phyloP scores from a whole-genome alignment of 1,139 yeast genomes.

The Geotrichum klebahnii region DNA sequence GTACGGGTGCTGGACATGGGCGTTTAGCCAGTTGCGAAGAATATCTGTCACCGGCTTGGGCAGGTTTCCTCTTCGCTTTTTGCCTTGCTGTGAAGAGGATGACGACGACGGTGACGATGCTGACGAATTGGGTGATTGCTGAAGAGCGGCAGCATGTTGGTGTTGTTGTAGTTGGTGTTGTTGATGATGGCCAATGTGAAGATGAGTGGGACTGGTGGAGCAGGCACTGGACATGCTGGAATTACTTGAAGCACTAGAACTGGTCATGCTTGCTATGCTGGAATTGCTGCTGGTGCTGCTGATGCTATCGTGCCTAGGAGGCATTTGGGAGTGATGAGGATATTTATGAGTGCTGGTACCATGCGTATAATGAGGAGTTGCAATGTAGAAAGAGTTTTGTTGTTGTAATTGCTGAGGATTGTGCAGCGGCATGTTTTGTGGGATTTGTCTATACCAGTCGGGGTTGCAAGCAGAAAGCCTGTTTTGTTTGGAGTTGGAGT shows the following conservation, averaged over 20 bases:
- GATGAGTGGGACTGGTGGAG: background rate
- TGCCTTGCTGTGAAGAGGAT: conserved; percentile 9
- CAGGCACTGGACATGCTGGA: background rate
- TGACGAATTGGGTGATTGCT: conserved; percentile 2
- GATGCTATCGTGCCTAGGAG: background rate
- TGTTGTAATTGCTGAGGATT: too few relatives aligned
- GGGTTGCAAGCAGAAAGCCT: too few relatives aligned
- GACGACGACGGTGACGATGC: background rate
- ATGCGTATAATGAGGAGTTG: too few relatives aligned
- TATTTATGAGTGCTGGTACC: background rate
- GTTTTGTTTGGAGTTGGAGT: too few relatives aligned
- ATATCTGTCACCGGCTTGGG: conserved; percentile 87
- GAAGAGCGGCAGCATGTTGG: background rate
- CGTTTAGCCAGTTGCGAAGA: conserved; percentile 75
- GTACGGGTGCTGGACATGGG: conserved; percentile 86
- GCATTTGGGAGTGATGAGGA: background rate
- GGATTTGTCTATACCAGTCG: background rate
- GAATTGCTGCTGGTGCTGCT: background rate
- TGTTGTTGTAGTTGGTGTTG: background rate
- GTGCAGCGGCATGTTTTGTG: background rate
- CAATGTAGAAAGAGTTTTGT: too few relatives aligned
- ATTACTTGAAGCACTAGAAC: background rate
- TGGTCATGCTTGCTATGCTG: background rate
- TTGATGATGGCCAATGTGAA: background rate
- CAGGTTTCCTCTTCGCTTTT: conserved; percentile 62